Evolutionary conservation across 345 rosid genomes (phyloP).

Genomic region (Cochlearia excelsa): DNA sequence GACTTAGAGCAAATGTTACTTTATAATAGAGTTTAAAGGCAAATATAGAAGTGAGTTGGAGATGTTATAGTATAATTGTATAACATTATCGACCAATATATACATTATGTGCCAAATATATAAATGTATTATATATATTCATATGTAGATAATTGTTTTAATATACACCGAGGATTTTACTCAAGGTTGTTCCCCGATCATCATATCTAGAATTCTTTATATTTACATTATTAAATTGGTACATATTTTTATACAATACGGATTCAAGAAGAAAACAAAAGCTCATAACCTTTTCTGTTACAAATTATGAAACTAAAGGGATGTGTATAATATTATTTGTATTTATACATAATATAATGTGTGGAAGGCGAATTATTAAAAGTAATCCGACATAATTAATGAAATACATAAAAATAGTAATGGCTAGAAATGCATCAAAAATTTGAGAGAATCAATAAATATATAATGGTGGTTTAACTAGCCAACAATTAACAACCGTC

Average conservation of each 20-base stretch:
- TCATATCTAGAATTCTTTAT: slow-evolving; percentile 12
- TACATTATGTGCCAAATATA: too few relatives aligned
- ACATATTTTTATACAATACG: slow-evolving; percentile 13
- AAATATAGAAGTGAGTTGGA: too few relatives aligned
- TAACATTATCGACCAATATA: too few relatives aligned
- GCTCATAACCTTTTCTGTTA: slow-evolving; percentile 24
- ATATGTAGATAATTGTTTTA: background rate
- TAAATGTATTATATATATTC: too few relatives aligned
- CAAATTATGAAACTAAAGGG: slow-evolving; percentile 29
- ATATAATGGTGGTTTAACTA: slow-evolving; percentile 7
- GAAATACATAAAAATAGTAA: slow-evolving; percentile 12
- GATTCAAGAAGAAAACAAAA: slow-evolving; percentile 25
- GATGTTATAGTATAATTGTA: too few relatives aligned
- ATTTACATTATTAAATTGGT: slow-evolving; percentile 8
- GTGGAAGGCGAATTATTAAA: slow-evolving; percentile 3
- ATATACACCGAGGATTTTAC: slow-evolving; percentile 9
- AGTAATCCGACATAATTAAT: slow-evolving; percentile 21
- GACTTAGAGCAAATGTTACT: too few relatives aligned
- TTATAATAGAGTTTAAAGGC: too few relatives aligned
- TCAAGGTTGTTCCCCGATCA: slow-evolving; percentile 30
- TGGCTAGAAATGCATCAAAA: background rate
- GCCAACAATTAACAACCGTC: slow-evolving; percentile 21
- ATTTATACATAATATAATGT: background rate
- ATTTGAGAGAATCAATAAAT: background rate
- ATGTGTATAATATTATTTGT: slow-evolving; percentile 4